phyloP scores from a whole-genome alignment of 345 rosid genomes.

The Eucalyptus decipiens region DNA sequence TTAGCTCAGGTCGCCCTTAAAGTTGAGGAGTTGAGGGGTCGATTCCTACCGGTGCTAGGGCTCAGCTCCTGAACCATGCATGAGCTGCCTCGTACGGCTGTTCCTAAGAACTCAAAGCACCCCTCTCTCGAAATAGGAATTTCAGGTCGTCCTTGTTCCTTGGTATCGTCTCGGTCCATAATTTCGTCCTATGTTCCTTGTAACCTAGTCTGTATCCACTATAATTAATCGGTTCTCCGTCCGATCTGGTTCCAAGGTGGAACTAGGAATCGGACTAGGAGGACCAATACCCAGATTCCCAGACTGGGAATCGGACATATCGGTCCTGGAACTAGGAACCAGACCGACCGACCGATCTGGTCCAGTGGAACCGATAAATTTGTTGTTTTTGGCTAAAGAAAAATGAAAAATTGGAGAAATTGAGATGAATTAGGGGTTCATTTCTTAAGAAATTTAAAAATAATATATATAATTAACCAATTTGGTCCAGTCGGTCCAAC shows the following conservation, averaged over 20 bases:
- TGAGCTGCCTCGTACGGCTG: background rate
- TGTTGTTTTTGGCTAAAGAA: too few species aligned
- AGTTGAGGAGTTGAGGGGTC: background rate
- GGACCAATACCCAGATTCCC: accelerated
- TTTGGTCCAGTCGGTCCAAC: accelerated
- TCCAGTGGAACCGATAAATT: accelerated
- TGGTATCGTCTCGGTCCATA: background rate
- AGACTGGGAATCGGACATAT: accelerated
- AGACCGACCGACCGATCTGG: accelerated
- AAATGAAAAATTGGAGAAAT: too few species aligned
- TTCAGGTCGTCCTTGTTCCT: background rate
- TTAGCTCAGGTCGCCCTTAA: background rate
- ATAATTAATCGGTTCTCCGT: accelerated
- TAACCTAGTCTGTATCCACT: background rate
- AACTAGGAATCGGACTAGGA: accelerated
- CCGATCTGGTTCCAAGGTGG: too few species aligned
- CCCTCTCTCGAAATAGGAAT: background rate
- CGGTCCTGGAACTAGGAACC: accelerated
- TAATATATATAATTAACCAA: accelerated
- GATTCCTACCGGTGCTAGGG: background rate
- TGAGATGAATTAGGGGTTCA: too few species aligned
- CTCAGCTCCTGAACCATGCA: background rate
- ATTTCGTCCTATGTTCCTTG: background rate
- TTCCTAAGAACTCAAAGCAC: background rate
- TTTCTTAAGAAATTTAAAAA: too few species aligned